Conservation (phyloP, 345 rosid genomes). For the Eucalyptus sp. region DNA sequence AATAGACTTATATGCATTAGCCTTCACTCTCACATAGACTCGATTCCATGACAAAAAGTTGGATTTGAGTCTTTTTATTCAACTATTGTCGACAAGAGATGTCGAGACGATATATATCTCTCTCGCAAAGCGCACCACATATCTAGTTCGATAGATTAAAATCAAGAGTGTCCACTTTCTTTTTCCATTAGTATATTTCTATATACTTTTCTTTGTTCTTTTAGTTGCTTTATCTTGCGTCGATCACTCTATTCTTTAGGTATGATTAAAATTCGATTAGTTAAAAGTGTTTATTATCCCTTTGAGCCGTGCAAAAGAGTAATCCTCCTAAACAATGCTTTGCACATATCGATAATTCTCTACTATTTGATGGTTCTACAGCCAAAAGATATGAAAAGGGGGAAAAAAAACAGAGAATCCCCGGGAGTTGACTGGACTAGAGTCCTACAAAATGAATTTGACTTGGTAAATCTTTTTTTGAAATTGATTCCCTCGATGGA, state of each 20-base stretch:
- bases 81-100: neutral
- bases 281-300: neutral
- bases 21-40: neutral
- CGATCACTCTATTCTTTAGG: neutral
- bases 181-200: fast-evolving
- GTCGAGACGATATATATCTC: fast-evolving
- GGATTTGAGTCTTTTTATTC: neutral
- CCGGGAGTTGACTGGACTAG: neutral
- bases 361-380: neutral
- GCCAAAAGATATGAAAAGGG: too few relatives aligned
- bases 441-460: neutral
- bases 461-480: neutral
- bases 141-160: neutral
- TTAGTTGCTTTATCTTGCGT: neutral
- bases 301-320: neutral
- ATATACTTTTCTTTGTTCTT: neutral
- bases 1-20: neutral
- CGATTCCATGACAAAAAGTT: neutral
- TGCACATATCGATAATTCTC: neutral
- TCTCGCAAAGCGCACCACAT: fast-evolving
- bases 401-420: neutral
- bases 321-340: neutral
- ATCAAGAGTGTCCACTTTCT: neutral
- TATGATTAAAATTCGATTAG: neutral
- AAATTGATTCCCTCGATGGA: neutral